Percentiles rank a stretch among this genome's conserved stretches.
Conservation (phyloP, 805 yeast species). For the Candida fluviatilis region DNA sequence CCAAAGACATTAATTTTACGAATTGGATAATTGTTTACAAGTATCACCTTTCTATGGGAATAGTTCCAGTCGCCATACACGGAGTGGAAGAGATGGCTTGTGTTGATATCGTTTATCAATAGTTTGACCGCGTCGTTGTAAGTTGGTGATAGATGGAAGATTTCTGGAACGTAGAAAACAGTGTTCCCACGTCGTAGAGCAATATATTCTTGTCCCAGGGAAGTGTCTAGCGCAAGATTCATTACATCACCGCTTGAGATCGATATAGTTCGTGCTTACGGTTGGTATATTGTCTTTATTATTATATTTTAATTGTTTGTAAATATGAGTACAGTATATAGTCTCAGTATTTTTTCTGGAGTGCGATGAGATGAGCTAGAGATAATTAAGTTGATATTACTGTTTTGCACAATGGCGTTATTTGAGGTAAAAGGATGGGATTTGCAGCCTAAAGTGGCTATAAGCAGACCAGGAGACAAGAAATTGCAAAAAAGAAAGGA, state of each 20-base stretch:
- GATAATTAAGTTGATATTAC: background rate
- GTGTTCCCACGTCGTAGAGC: conserved; percentile 20
- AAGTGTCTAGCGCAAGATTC: conserved; percentile 20
- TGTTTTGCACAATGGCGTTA: conserved; percentile 48
- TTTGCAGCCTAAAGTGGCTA: conserved; percentile 50
- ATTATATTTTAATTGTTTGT: too few relatives aligned
- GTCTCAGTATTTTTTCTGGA: too few relatives aligned
- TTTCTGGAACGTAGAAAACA: conserved; percentile 28
- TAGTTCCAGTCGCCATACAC: conserved; percentile 18
- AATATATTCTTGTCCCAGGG: conserved; percentile 33
- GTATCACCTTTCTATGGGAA: conserved; percentile 8
- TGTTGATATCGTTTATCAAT: conserved; percentile 26
- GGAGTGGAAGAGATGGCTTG: conserved; percentile 5
- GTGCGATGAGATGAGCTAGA: conserved; percentile 2
- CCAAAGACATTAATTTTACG: conserved; percentile 22
- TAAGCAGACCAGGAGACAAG: conserved; percentile 32
- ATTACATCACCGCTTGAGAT: conserved; percentile 2
- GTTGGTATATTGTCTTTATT: too few relatives aligned
- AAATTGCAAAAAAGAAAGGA: conserved; percentile 24
- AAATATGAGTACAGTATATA: too few relatives aligned
- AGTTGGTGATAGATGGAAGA: conserved; percentile 31
- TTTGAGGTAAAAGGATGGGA: conserved; percentile 86
- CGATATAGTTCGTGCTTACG: too few relatives aligned
- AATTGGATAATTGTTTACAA: conserved; percentile 35
- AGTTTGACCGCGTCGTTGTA: conserved; percentile 18